Evolutionary conservation across 2,329 filamentous ascomycete species (phyloP).

Genomic region (Colletotrichum sidae): DNA sequence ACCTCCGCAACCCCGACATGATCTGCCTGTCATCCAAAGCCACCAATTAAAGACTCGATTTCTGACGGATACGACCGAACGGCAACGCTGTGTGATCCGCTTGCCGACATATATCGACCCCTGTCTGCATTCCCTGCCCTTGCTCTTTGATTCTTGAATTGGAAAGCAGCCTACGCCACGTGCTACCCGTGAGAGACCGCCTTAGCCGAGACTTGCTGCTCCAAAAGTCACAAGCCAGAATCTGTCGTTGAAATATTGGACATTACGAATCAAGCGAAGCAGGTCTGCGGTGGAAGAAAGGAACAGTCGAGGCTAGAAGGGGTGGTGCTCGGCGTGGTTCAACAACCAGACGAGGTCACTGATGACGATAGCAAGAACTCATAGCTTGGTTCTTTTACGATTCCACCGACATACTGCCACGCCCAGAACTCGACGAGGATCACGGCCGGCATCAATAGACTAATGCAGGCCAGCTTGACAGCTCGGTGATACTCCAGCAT

Average conservation of each 20-base stretch:
- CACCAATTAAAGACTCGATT: constrained; percentile 28
- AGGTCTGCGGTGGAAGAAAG: too few relatives aligned
- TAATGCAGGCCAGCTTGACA: constrained; percentile 32
- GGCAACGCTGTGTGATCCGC: constrained; percentile 30
- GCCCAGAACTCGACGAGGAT: constrained; percentile 6
- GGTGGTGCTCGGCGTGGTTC: neutral
- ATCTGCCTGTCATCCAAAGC: constrained; percentile 13
- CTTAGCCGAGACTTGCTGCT: too few relatives aligned
- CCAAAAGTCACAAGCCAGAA: too few relatives aligned
- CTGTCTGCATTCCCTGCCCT: constrained; percentile 20
- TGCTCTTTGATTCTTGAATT: neutral
- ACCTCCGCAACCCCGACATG: constrained; percentile 17
- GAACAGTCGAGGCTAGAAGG: too few relatives aligned
- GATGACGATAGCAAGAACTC: neutral
- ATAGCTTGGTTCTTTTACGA: neutral
- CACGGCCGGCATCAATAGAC: constrained; percentile 13
- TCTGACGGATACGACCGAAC: constrained; percentile 32
- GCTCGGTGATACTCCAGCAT: constrained; percentile 34
- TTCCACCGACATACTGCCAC: constrained; percentile 22
- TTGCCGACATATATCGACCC: constrained; percentile 29
- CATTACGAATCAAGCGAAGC: too few relatives aligned
- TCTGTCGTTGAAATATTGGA: too few relatives aligned
- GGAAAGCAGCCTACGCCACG: constrained; percentile 6
- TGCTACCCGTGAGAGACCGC: neutral
- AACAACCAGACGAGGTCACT: constrained; percentile 3